Conservation (phyloP, 768 basidiomycete genomes). For the Harrya chromipes region DNA sequence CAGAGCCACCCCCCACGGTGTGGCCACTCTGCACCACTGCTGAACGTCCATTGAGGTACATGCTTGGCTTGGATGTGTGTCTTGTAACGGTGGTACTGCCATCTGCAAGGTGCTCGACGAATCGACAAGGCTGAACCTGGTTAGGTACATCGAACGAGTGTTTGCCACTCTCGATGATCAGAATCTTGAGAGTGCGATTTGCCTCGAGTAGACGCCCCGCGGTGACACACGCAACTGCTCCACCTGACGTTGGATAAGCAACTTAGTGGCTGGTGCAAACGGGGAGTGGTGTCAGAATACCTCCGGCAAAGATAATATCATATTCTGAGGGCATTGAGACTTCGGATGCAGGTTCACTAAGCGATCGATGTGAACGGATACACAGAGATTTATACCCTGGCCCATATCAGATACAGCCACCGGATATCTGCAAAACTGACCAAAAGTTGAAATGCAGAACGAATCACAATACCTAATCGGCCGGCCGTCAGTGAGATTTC, state of each 20-base stretch:
- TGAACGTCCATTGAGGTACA: slow-evolving; percentile 44
- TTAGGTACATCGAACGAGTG: slow-evolving; percentile 43
- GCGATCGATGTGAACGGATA: too few species aligned
- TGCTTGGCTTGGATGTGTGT: slow-evolving; percentile 38
- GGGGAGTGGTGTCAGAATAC: too few species aligned
- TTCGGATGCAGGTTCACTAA: too few species aligned
- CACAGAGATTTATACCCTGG: too few species aligned
- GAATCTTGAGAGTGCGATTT: slow-evolving; percentile 52
- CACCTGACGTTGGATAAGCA: slow-evolving; percentile 28
- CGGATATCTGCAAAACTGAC: too few species aligned
- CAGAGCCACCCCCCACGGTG: slow-evolving; percentile 60
- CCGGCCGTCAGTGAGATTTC: too few species aligned
- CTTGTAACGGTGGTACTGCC: slow-evolving; percentile 42
- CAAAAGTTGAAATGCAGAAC: too few species aligned
- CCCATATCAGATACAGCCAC: too few species aligned
- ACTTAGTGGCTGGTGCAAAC: too few species aligned
- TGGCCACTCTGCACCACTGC: slow-evolving; percentile 44
- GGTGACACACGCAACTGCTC: slow-evolving; percentile 53
- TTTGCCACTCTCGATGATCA: slow-evolving; percentile 59
- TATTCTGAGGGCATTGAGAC: too few species aligned
- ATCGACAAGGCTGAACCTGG: slow-evolving; percentile 56
- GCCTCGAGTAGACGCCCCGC: slow-evolving; percentile 51
- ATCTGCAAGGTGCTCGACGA: slow-evolving; percentile 39
- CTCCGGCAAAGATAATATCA: too few species aligned
- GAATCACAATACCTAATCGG: too few species aligned